Percentiles rank a stretch among this genome's conserved stretches.
phyloP scores from a whole-genome alignment of 768 basidiomycete species.

The Filobasidium wieringae region DNA sequence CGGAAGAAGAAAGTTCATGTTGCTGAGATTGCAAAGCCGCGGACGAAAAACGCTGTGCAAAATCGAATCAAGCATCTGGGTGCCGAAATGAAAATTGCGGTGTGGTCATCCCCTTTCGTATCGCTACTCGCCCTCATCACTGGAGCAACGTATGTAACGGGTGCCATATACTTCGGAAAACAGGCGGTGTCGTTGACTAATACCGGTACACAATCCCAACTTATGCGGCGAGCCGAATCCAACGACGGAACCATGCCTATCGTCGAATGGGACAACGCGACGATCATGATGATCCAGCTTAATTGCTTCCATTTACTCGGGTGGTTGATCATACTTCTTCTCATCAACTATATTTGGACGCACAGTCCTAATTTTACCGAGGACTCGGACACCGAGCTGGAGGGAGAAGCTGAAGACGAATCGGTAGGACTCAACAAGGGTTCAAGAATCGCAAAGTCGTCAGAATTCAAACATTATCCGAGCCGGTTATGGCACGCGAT shows the following conservation, averaged over 20 bases:
- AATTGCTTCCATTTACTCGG: not conserved
- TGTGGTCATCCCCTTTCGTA: too few species aligned
- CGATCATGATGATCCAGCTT: not conserved
- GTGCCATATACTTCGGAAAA: not conserved
- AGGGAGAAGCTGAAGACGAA: too few species aligned
- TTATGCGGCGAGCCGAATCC: not conserved
- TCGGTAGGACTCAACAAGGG: too few species aligned
- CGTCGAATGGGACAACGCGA: not conserved
- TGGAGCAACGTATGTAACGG: not conserved
- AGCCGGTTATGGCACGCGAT: not conserved
- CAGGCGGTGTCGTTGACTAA: not conserved
- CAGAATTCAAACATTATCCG: not conserved
- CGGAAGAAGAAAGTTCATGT: too few species aligned
- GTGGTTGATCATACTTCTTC: not conserved
- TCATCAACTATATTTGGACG: not conserved
- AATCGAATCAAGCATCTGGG: too few species aligned
- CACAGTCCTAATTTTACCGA: too few species aligned
- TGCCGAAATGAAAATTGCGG: too few species aligned
- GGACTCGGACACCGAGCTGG: too few species aligned
- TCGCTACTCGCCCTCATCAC: too few species aligned
- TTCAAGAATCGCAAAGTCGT: too few species aligned
- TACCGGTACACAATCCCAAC: not conserved
- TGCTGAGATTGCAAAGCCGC: too few species aligned
- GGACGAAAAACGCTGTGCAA: too few species aligned
- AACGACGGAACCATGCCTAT: not conserved